These are phyloP conservation scores for Ilyonectria robusta DNA, from an alignment of 2,329 filamentous ascomycete species.

Conservation along the genomic window DNA sequence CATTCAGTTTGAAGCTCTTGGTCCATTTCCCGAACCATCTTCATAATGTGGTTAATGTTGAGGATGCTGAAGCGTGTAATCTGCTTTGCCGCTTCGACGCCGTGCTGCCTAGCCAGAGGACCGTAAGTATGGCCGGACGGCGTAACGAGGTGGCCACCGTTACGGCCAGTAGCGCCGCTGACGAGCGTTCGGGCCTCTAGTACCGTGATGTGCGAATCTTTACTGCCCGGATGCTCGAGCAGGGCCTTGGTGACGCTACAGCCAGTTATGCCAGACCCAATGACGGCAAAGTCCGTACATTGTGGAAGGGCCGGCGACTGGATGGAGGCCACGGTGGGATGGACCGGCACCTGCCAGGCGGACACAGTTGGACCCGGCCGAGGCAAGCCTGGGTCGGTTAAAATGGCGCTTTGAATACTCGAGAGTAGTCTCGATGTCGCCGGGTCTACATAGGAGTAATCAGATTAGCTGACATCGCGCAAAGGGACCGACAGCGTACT, in stretches of 20 bases:
- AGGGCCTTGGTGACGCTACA: conserved; percentile 46
- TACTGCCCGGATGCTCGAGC: conserved; percentile 34
- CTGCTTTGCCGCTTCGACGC: conserved; percentile 54
- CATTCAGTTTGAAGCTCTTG: conserved; percentile 31
- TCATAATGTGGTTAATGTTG: conserved; percentile 51
- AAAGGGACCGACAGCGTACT: not conserved
- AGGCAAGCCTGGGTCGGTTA: conserved; percentile 45
- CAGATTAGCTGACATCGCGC: not conserved
- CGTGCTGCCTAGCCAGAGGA: conserved; percentile 47
- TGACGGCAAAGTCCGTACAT: conserved; percentile 44
- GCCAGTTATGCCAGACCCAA: conserved; percentile 52
- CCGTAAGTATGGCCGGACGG: conserved; percentile 56
- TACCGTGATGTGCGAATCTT: conserved; percentile 34
- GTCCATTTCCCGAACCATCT: conserved; percentile 37
- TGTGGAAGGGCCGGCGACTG: conserved; percentile 41
- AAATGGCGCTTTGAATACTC: conserved; percentile 16
- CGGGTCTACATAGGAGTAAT: conserved; percentile 3
- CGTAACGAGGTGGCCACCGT: conserved; percentile 48
- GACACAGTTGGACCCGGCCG: conserved; percentile 43
- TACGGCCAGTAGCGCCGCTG: conserved; percentile 51
- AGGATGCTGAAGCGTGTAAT: conserved; percentile 58
- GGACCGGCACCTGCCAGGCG: conserved; percentile 45
- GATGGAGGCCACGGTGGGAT: conserved; percentile 39
- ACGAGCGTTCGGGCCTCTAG: conserved; percentile 48
- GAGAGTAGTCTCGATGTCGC: conserved; percentile 19